Conservation (phyloP, 805 yeast species). For the Kodamaea restingae region DNA sequence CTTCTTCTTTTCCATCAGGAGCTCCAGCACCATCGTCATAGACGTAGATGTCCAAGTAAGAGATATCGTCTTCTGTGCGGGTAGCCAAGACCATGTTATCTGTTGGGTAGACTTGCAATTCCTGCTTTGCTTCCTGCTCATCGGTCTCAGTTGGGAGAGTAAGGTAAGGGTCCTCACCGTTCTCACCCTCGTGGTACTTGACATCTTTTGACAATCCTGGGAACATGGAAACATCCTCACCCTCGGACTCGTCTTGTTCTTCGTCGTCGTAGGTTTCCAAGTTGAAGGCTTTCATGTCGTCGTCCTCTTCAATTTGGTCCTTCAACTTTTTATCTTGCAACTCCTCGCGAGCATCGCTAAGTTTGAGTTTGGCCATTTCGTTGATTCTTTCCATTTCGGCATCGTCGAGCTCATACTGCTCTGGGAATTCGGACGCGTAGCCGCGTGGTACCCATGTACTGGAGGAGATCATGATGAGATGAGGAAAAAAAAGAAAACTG, state of each 20-base stretch:
- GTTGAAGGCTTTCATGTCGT: conserved; percentile 84
- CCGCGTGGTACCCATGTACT: conserved; percentile 97
- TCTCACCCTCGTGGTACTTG: conserved; percentile 46
- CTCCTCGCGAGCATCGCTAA: conserved; percentile 70
- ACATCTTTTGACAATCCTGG: conserved; percentile 68
- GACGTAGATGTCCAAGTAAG: conserved; percentile 87
- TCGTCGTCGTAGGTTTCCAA: conserved; percentile 81
- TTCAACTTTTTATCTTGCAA: conserved; percentile 49
- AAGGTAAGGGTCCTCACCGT: conserved; percentile 57
- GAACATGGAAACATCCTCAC: conserved; percentile 60
- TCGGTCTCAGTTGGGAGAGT: conserved; percentile 63
- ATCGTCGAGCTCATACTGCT: conserved; percentile 81
- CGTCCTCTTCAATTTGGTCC: conserved; percentile 64
- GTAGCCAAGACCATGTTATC: conserved; percentile 89
- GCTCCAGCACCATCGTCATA: conserved; percentile 93
- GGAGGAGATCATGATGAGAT: conserved; percentile 71
- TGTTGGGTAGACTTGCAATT: conserved; percentile 80
- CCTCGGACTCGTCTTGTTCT: conserved; percentile 37
- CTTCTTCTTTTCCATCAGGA: conserved; percentile 65
- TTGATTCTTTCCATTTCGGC: conserved; percentile 89
- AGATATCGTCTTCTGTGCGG: conserved; percentile 93
- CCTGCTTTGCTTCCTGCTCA: conserved; percentile 70
- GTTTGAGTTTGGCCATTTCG: conserved; percentile 76
- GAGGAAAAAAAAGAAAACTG: conserved; percentile 4
- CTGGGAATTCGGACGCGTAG: conserved; percentile 88